These are phyloP conservation scores for Veloboletus limbatus DNA, from an alignment of 1,284 basidiomycete species.

Conservation along the genomic window DNA sequence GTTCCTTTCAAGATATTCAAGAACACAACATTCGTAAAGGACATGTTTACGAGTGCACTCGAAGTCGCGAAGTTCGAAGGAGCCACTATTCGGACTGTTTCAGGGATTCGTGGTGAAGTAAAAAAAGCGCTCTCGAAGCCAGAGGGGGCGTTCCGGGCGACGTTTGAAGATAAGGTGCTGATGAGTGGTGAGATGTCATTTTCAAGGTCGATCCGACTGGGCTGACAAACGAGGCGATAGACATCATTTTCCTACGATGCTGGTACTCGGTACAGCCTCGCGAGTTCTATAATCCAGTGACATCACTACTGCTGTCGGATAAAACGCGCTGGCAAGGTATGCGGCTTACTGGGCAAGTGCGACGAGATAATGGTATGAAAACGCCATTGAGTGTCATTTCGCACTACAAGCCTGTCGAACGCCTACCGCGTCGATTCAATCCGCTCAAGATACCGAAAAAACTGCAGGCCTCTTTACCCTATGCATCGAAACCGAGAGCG, in stretches of 20 bases:
- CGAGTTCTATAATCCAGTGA: slow-evolving; percentile 96
- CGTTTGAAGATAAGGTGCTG: slow-evolving; percentile 97
- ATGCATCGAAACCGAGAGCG: slow-evolving; percentile 87
- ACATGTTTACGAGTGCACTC: slow-evolving; percentile 92
- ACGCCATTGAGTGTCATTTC: slow-evolving; percentile 86
- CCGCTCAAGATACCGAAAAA: slow-evolving; percentile 86
- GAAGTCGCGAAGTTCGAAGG: slow-evolving; percentile 99
- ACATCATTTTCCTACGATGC: slow-evolving; percentile 93
- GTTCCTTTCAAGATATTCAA: slow-evolving; percentile 97
- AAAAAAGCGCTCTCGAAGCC: slow-evolving; percentile 95
- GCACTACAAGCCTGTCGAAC: slow-evolving; percentile 81
- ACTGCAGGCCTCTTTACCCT: slow-evolving; percentile 87
- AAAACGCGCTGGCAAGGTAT: slow-evolving; percentile 87
- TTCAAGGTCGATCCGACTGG: neutral
- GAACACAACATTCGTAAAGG: slow-evolving; percentile 97
- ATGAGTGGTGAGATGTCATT: slow-evolving; percentile 75
- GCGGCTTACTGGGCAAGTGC: slow-evolving; percentile 92
- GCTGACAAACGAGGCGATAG: slow-evolving; percentile 39
- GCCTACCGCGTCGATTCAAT: slow-evolving; percentile 86
- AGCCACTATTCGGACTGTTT: slow-evolving; percentile 92
- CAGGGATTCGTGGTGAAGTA: slow-evolving; percentile 93
- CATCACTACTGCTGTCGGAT: slow-evolving; percentile 81
- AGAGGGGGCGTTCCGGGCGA: slow-evolving; percentile 92
- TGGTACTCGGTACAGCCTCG: slow-evolving; percentile 97
- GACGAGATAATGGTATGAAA: slow-evolving; percentile 79